A percentile compares a stretch with the other conserved stretches of the same genome.
These are phyloP conservation scores for Chamaecyparis obtusa DNA, from an alignment of 75 land plant species.

Conservation along the genomic window DNA sequence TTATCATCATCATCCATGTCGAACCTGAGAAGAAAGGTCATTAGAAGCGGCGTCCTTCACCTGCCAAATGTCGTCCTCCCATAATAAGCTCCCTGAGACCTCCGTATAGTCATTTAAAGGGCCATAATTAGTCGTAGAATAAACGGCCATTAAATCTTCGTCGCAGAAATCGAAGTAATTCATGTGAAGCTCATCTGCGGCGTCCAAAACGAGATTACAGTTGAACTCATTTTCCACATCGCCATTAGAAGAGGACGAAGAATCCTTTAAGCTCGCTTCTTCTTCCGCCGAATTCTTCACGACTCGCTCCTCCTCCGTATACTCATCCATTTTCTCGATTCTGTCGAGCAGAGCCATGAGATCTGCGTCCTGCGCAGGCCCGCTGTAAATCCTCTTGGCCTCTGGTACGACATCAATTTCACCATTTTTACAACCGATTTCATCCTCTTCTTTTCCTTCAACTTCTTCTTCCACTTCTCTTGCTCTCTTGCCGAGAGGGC, in stretches of 20 bases:
- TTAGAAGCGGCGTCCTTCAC: background rate
- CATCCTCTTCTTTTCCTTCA: background rate
- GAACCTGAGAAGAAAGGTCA: background rate
- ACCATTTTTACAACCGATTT: background rate
- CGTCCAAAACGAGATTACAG: background rate
- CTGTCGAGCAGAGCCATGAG: background rate
- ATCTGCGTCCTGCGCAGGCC: background rate
- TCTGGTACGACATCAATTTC: background rate
- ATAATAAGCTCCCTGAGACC: background rate
- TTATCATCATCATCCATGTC: background rate
- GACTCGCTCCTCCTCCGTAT: background rate
- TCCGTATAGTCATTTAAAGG: background rate
- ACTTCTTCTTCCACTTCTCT: background rate
- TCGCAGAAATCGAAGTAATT: background rate
- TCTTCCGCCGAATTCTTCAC: background rate
- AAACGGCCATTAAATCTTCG: background rate
- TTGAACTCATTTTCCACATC: background rate
- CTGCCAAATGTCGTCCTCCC: slow-evolving; percentile 2
- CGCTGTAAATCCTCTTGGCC: background rate
- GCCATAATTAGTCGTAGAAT: background rate
- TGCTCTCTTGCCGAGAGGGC: background rate
- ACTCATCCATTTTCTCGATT: background rate
- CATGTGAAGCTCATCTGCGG: background rate
- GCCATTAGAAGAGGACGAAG: background rate
- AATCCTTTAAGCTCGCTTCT: background rate